These are phyloP conservation scores for Fusarium chaquense DNA, from an alignment of 2,329 filamentous ascomycete species.

Conservation along the genomic window DNA sequence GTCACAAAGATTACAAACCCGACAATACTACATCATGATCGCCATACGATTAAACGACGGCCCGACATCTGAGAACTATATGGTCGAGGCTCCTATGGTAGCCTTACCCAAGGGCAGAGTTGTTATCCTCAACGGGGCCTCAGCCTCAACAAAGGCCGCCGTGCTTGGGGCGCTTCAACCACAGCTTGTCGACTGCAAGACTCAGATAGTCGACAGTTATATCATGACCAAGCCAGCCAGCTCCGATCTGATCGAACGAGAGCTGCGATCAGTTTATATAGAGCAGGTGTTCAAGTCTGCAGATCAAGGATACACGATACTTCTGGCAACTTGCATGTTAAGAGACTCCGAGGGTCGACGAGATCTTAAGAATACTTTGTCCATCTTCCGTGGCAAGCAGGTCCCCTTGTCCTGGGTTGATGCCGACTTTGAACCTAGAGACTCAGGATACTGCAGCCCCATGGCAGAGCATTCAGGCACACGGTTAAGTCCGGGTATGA, in stretches of 20 bases:
- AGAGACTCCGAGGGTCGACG: slow-evolving; percentile 1
- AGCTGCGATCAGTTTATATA: slow-evolving; percentile 22
- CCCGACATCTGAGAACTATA: neutral
- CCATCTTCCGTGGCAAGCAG: slow-evolving; percentile 1
- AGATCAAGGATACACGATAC: slow-evolving; percentile 6
- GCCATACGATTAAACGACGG: neutral
- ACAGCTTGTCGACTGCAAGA: neutral
- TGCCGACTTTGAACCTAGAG: neutral
- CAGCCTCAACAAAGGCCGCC: slow-evolving; percentile 9
- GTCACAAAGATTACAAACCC: neutral
- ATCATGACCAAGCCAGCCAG: slow-evolving; percentile 11
- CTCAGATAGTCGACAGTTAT: slow-evolving; percentile 17
- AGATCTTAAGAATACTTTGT: slow-evolving; percentile 13
- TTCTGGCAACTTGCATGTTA: slow-evolving; percentile 22
- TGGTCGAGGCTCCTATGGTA: neutral
- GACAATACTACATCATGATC: neutral
- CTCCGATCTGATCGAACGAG: neutral
- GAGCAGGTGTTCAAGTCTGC: slow-evolving; percentile 20
- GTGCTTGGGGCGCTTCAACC: slow-evolving; percentile 4
- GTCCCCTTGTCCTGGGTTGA: slow-evolving; percentile 28
- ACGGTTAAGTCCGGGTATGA: neutral
- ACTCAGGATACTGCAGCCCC: neutral
- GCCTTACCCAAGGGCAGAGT: slow-evolving; percentile 9
- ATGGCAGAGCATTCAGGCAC: neutral
- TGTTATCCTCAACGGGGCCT: slow-evolving; percentile 26